Conservation (phyloP, 768 basidiomycete genomes). For the Tephrocybe sp. region DNA sequence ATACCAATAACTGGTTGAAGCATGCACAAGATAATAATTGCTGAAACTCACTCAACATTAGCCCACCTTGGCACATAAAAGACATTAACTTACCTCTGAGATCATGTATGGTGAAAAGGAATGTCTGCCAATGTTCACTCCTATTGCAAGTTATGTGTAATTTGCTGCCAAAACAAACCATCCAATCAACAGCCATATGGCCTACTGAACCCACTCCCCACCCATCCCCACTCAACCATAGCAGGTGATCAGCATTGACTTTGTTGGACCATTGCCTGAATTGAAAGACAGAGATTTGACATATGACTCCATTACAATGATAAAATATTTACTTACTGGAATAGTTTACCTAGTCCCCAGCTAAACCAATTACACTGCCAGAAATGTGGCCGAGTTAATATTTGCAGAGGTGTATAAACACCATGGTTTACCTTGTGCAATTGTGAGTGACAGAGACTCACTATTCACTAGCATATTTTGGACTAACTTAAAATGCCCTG, state of each 20-base stretch:
- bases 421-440: conserved; percentile 28
- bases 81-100: conserved; percentile 25
- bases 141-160: conserved; percentile 26
- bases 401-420: conserved; percentile 23
- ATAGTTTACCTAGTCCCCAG: conserved; percentile 20
- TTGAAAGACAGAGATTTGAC: conserved; percentile 14
- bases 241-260: conserved; percentile 16
- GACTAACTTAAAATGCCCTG: conserved; percentile 16
- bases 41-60: conserved; percentile 20
- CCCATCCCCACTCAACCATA: conserved; percentile 9
- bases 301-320: conserved; percentile 20
- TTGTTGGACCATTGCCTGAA: conserved; percentile 19
- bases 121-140: conserved; percentile 13
- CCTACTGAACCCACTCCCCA: conserved; percentile 17
- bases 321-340: conserved; percentile 19
- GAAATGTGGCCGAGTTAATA: conserved; percentile 19
- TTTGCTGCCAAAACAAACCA: conserved; percentile 16
- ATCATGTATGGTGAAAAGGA: conserved; percentile 36
- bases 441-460: conserved; percentile 21
- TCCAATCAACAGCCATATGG: conserved; percentile 19
- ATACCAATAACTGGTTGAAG: neutral
- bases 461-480: conserved; percentile 14
- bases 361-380: conserved; percentile 13
- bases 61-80: conserved; percentile 20
- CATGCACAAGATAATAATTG: neutral